Conservation (phyloP, 768 basidiomycete species). For the Erythrobasidium yunnanense region DNA sequence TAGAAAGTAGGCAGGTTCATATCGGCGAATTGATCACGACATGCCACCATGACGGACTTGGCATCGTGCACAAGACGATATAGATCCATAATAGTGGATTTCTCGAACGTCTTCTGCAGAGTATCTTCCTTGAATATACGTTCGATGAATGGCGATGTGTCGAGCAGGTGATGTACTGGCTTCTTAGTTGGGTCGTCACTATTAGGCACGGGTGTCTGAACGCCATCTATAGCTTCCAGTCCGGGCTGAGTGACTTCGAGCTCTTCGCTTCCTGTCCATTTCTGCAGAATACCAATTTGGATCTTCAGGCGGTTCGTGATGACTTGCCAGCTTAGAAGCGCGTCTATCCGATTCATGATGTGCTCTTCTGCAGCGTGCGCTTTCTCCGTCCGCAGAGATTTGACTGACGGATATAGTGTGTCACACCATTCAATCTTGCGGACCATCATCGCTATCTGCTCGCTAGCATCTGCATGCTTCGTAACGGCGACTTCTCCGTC, state of each 20-base stretch:
- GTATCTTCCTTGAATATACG: conserved; percentile 88
- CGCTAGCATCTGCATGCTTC: conserved; percentile 30
- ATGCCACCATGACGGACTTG: conserved; percentile 72
- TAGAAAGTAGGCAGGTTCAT: conserved; percentile 90
- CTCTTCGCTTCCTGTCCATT: conserved; percentile 87
- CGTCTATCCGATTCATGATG: conserved; percentile 68
- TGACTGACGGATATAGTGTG: conserved; percentile 34
- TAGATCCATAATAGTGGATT: conserved; percentile 55
- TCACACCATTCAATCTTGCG: conserved; percentile 35
- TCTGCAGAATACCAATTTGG: conserved; percentile 66
- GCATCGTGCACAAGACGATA: conserved; percentile 74
- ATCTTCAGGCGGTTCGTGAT: conserved; percentile 71
- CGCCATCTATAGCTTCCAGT: conserved; percentile 51
- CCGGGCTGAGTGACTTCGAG: conserved; percentile 70
- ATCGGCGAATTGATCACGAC: conserved; percentile 61
- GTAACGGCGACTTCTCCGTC: too few species aligned
- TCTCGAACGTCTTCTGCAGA: conserved; percentile 88
- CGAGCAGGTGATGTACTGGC: conserved; percentile 19
- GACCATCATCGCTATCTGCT: conserved; percentile 34
- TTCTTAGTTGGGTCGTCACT: neutral
- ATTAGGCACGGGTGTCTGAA: conserved; percentile 42
- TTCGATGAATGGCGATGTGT: conserved; percentile 65
- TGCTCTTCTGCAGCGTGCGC: conserved; percentile 50
- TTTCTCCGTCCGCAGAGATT: conserved; percentile 47
- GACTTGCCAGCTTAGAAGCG: conserved; percentile 84